Conservation (phyloP, 2,329 filamentous ascomycete species). For the Fusarium udum region DNA sequence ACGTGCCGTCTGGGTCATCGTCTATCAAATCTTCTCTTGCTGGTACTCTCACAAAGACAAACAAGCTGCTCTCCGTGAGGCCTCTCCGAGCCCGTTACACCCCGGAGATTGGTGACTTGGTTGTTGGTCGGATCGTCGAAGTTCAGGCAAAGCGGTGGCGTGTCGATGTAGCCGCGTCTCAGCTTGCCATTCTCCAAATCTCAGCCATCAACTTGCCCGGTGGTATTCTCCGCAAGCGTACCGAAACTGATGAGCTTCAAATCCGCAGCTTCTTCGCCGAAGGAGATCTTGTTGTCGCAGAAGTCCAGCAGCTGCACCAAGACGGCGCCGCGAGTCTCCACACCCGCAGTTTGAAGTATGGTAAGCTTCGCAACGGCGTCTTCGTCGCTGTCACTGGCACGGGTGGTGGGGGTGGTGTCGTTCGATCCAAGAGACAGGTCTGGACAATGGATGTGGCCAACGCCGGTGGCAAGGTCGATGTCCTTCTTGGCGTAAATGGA, state of each 20-base stretch:
- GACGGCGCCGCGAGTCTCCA: slow-evolving; percentile 90
- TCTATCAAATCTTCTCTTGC: slow-evolving; percentile 90
- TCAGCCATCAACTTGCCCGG: slow-evolving; percentile 94
- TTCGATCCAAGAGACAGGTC: slow-evolving; percentile 83
- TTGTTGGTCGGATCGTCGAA: slow-evolving; percentile 91
- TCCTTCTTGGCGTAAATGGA: slow-evolving; percentile 93
- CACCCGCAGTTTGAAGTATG: slow-evolving; percentile 90
- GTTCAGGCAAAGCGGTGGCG: slow-evolving; percentile 95
- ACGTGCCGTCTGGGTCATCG: slow-evolving; percentile 68
- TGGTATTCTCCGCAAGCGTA: slow-evolving; percentile 88
- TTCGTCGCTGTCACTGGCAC: slow-evolving; percentile 85
- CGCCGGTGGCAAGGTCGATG: slow-evolving; percentile 75
- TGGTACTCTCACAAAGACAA: slow-evolving; percentile 89
- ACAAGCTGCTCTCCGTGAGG: slow-evolving; percentile 93
- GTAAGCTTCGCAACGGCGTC: slow-evolving; percentile 92
- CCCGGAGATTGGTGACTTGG: slow-evolving; percentile 94
- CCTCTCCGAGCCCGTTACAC: slow-evolving; percentile 92
- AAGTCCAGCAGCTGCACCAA: slow-evolving; percentile 88
- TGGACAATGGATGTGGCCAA: slow-evolving; percentile 76
- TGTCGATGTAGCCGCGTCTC: slow-evolving; percentile 89
- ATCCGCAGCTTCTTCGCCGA: slow-evolving; percentile 98
- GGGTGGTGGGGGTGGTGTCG: slow-evolving; percentile 87
- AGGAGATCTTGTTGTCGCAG: slow-evolving; percentile 91
- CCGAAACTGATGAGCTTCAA: slow-evolving; percentile 95
- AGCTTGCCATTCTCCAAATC: slow-evolving; percentile 86